These are phyloP conservation scores for Juncus effusus DNA, from an alignment of 176 grass and related monocot species.

Conservation along the genomic window DNA sequence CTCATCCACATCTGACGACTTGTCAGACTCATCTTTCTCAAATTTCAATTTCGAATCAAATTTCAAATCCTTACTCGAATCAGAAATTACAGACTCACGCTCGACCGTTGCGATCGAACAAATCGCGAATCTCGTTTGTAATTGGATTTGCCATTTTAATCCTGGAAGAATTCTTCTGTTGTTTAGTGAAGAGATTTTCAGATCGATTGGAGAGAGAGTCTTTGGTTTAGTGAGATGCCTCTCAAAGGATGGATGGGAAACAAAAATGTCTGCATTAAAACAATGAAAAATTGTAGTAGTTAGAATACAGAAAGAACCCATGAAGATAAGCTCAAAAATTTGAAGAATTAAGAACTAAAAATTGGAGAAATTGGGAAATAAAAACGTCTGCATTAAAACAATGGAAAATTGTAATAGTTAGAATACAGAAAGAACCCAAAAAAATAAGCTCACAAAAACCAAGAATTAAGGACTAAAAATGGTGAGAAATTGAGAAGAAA, in stretches of 20 bases:
- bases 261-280: slow-evolving; percentile 1
- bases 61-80: not conserved
- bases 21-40: slow-evolving; percentile 11
- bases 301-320: too few species aligned
- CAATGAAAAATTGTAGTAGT: not conserved
- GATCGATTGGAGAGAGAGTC: not conserved
- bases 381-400: not conserved
- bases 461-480: too few species aligned
- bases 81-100: not conserved
- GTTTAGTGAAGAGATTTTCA: not conserved
- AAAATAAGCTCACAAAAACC: too few species aligned
- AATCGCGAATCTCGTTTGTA: slow-evolving; percentile 1
- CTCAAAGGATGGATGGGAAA: too few species aligned
- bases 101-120: slow-evolving; percentile 12
- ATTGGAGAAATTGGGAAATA: too few species aligned
- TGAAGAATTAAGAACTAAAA: too few species aligned
- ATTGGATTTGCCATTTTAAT: slow-evolving; percentile 2
- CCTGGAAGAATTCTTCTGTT: not conserved
- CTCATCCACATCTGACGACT: slow-evolving; percentile 41
- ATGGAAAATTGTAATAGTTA: not conserved
- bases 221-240: slow-evolving; percentile 9
- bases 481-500: too few species aligned
- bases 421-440: too few species aligned
- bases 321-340: too few species aligned
- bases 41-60: not conserved